phyloP scores from a whole-genome alignment of 2,329 filamentous ascomycete genomes.

The Botrytis medusae region DNA sequence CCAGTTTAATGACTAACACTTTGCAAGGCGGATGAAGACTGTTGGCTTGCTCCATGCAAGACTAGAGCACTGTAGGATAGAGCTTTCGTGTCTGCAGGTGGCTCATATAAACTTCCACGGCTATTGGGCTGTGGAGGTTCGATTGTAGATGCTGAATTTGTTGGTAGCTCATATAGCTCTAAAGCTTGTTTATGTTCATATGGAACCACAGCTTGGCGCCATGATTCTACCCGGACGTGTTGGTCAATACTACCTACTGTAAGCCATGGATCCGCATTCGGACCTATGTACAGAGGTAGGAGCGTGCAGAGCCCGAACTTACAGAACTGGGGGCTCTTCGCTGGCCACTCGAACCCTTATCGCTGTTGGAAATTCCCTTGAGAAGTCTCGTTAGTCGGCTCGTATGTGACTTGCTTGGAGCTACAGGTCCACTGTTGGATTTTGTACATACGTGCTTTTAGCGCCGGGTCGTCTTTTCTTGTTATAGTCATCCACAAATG shows the following conservation, averaged over 20 bases:
- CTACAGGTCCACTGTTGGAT: background rate
- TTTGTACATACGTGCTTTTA: background rate
- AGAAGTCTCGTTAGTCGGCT: background rate
- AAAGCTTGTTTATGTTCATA: background rate
- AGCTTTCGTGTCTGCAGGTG: background rate
- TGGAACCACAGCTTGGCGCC: background rate
- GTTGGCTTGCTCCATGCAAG: background rate
- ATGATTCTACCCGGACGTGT: background rate
- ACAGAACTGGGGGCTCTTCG: background rate
- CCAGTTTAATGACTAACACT: background rate
- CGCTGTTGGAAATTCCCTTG: background rate
- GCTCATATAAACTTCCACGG: background rate
- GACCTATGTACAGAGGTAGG: background rate
- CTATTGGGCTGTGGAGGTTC: background rate
- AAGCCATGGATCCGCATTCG: background rate
- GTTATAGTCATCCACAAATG: background rate
- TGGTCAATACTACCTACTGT: background rate
- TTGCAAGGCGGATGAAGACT: background rate
- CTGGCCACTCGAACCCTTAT: background rate
- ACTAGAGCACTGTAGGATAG: background rate
- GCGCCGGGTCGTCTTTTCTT: background rate
- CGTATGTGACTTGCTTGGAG: background rate
- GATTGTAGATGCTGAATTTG: background rate
- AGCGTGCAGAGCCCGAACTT: background rate
- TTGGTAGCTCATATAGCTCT: background rate